phyloP scores from a whole-genome alignment of 1,284 basidiomycete species.

The Ustilago esculenta region DNA sequence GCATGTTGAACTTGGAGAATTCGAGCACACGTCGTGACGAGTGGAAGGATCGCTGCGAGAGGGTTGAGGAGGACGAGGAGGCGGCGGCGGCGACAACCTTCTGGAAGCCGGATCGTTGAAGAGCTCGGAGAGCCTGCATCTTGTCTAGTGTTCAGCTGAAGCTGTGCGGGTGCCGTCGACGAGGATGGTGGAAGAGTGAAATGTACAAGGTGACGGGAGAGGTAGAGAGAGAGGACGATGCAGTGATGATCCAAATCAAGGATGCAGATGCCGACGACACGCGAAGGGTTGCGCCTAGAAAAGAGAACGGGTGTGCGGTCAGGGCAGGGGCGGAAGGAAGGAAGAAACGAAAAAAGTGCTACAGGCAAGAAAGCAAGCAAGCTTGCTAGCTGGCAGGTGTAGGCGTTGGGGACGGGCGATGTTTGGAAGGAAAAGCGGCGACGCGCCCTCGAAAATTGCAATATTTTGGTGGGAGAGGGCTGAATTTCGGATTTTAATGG shows the following conservation, averaged over 20 bases:
- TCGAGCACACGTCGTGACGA: constrained; percentile 49
- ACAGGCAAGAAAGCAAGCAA: too few species aligned
- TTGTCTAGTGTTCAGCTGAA: too few species aligned
- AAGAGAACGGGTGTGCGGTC: too few species aligned
- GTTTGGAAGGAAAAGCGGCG: too few species aligned
- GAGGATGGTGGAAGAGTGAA: not conserved
- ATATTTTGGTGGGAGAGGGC: too few species aligned
- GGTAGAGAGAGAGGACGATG: not conserved
- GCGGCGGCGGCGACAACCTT: constrained; percentile 42
- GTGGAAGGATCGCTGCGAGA: constrained; percentile 49
- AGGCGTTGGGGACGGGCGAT: too few species aligned
- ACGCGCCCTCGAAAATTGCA: too few species aligned
- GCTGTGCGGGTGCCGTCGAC: constrained; percentile 10
- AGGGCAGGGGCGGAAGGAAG: too few species aligned
- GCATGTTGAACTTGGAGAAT: constrained; percentile 85
- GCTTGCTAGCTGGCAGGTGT: too few species aligned
- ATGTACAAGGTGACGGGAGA: constrained; percentile 3
- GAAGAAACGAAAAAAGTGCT: not conserved
- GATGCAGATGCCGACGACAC: not conserved
- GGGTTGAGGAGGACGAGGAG: constrained; percentile 32
- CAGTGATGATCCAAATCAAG: not conserved
- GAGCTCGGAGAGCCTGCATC: constrained; percentile 51
- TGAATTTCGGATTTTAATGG: too few species aligned
- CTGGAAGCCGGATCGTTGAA: constrained; percentile 49
- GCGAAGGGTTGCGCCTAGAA: not conserved